phyloP scores from a whole-genome alignment of 805 yeast genomes.

The Soucietia sequanensis region DNA sequence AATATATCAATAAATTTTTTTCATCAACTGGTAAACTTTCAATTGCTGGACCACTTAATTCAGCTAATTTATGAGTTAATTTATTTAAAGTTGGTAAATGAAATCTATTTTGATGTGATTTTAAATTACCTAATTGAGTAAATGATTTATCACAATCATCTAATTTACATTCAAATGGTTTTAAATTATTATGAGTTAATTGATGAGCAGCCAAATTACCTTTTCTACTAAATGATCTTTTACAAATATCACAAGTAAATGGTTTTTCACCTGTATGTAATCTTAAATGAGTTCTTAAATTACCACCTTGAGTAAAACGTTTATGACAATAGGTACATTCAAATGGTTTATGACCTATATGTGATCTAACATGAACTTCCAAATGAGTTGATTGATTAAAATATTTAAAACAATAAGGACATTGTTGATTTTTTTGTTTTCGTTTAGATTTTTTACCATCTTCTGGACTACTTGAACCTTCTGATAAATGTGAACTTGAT shows the following conservation, averaged over 20 bases:
- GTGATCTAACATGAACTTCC: constrained; percentile 86
- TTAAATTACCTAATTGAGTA: constrained; percentile 89
- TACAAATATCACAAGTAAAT: constrained; percentile 74
- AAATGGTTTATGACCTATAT: constrained; percentile 83
- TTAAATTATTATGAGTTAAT: constrained; percentile 74
- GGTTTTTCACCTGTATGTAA: constrained; percentile 94
- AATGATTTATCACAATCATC: constrained; percentile 82
- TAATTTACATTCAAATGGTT: constrained; percentile 77
- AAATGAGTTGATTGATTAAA: constrained; percentile 90
- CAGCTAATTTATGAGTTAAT: constrained; percentile 67
- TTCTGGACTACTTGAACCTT: constrained; percentile 1
- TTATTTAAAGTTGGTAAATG: constrained; percentile 69
- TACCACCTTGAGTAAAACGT: constrained; percentile 87
- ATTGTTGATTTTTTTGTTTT: constrained; percentile 57
- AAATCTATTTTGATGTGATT: constrained; percentile 90
- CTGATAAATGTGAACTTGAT: too few species aligned
- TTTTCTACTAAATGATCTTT: constrained; percentile 77
- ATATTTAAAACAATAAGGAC: constrained; percentile 73
- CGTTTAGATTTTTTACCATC: constrained; percentile 13
- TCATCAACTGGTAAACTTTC: constrained; percentile 60
- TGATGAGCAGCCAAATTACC: constrained; percentile 90
- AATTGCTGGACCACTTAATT: constrained; percentile 46
- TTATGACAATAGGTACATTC: constrained; percentile 77
- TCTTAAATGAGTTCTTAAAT: constrained; percentile 78
- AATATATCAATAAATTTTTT: constrained; percentile 68